Percentiles rank a stretch among this genome's conserved stretches.
phyloP scores from a whole-genome alignment of 169 alveolate species.

The Plasmodium knowlesi region DNA sequence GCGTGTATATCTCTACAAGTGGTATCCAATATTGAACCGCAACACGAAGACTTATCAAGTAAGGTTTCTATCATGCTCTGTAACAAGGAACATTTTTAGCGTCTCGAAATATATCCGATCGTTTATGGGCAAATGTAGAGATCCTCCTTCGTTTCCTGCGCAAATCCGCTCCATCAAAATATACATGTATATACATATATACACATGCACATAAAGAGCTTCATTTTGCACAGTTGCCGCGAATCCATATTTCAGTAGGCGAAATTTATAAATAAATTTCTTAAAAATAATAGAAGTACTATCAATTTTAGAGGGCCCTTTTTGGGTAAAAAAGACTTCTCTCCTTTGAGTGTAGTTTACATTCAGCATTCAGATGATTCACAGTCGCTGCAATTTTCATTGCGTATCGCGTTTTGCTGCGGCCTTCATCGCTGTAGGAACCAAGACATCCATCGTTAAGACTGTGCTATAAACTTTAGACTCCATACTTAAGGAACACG shows the following conservation, averaged over 20 bases:
- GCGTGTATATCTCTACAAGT: constrained; percentile 4
- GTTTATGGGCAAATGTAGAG: constrained; percentile 13
- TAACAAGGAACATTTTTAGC: constrained; percentile 1
- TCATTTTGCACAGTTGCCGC: neutral
- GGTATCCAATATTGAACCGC: constrained; percentile 9
- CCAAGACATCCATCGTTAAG: constrained; percentile 76
- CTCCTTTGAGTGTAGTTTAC: constrained; percentile 19
- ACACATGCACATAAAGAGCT: neutral
- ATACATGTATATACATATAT: neutral
- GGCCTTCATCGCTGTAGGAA: constrained; percentile 77
- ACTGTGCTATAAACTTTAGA: neutral
- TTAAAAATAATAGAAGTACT: constrained; percentile 6
- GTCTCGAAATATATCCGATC: constrained; percentile 5
- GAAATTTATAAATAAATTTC: neutral
- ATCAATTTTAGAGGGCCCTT: neutral
- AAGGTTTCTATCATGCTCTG: constrained; percentile 11
- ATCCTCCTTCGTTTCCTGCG: neutral
- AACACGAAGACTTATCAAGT: neutral
- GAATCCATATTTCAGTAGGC: neutral
- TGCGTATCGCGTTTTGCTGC: constrained; percentile 65
- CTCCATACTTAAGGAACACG: neutral
- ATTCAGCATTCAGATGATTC: constrained; percentile 72
- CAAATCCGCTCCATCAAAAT: neutral
- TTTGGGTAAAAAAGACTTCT: neutral
- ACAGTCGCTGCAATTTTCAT: constrained; percentile 31